A percentile compares a stretch with the other conserved stretches of the same genome.
phyloP scores from a whole-genome alignment of 306 rosid species.

The Leucaena leucocephala region DNA sequence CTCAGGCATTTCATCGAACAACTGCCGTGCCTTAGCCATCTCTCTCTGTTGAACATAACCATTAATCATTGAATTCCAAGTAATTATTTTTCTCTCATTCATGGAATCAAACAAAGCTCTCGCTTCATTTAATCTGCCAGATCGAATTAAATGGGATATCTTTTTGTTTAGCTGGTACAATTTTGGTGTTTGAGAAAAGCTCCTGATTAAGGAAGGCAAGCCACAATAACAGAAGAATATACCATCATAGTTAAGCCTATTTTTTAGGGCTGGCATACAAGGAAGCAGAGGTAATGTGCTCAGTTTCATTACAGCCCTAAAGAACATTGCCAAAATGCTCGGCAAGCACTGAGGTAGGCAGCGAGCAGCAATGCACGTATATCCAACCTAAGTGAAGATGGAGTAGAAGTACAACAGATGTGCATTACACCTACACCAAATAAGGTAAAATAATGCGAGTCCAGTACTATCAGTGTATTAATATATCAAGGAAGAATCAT shows the following conservation, averaged over 20 bases:
- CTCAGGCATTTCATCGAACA: constrained; percentile 51
- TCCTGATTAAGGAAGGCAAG: constrained; percentile 25
- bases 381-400: neutral
- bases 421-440: neutral
- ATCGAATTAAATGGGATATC: constrained; percentile 48
- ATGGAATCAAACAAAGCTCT: constrained; percentile 46
- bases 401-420: neutral
- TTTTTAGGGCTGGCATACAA: neutral
- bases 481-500: neutral
- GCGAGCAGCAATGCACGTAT: neutral
- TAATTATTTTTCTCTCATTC: constrained; percentile 35
- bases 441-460: neutral
- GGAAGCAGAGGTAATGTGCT: constrained; percentile 1
- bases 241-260: neutral
- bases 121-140: constrained; percentile 44
- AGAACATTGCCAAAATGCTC: constrained; percentile 26
- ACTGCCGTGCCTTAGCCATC: constrained; percentile 43
- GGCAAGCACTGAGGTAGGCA: neutral
- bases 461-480: neutral
- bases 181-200: constrained; percentile 20
- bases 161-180: constrained; percentile 38
- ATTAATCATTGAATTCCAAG: constrained; percentile 50
- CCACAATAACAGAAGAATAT: neutral
- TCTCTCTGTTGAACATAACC: constrained; percentile 48
- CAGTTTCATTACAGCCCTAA: constrained; percentile 1